These are phyloP conservation scores for Alternaria metachromatica DNA, from an alignment of 2,329 filamentous ascomycete genomes.

Conservation along the genomic window DNA sequence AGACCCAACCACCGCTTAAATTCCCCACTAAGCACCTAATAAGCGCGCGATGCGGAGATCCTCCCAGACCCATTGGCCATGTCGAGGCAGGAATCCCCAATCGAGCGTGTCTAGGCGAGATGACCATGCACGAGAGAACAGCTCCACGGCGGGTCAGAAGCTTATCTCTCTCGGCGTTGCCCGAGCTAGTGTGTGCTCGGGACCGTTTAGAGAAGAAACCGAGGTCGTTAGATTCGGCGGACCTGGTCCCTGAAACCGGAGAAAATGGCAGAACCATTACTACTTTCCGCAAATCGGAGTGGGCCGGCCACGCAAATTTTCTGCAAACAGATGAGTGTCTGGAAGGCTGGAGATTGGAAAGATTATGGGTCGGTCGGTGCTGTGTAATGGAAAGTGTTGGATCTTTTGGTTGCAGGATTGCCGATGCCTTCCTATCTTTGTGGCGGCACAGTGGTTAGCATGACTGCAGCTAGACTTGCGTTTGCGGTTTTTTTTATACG, in stretches of 20 bases:
- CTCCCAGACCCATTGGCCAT: slow-evolving; percentile 4
- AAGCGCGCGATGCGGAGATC: background rate
- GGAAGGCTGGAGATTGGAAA: slow-evolving; percentile 1
- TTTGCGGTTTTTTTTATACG: background rate
- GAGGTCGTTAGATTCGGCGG: slow-evolving; percentile 5
- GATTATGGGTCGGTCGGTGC: background rate
- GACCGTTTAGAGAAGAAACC: background rate
- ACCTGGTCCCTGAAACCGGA: slow-evolving; percentile 9
- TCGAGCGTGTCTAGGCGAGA: slow-evolving; percentile 13
- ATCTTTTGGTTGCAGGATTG: background rate
- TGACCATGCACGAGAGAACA: slow-evolving; percentile 1
- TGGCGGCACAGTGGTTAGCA: background rate
- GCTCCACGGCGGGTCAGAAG: slow-evolving; percentile 19
- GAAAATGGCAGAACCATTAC: background rate
- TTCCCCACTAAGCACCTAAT: background rate
- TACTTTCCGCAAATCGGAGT: slow-evolving; percentile 3
- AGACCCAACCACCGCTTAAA: background rate
- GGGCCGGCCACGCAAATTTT: slow-evolving; percentile 24
- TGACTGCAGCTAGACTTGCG: slow-evolving; percentile 4
- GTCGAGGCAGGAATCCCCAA: slow-evolving; percentile 3
- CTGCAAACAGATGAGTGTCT: background rate
- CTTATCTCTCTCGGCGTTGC: slow-evolving; percentile 11
- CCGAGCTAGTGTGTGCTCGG: background rate
- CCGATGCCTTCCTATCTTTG: slow-evolving; percentile 4
- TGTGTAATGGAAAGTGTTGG: background rate